These are phyloP conservation scores for Mycena crocata DNA, from an alignment of 768 basidiomycete species.

Conservation along the genomic window DNA sequence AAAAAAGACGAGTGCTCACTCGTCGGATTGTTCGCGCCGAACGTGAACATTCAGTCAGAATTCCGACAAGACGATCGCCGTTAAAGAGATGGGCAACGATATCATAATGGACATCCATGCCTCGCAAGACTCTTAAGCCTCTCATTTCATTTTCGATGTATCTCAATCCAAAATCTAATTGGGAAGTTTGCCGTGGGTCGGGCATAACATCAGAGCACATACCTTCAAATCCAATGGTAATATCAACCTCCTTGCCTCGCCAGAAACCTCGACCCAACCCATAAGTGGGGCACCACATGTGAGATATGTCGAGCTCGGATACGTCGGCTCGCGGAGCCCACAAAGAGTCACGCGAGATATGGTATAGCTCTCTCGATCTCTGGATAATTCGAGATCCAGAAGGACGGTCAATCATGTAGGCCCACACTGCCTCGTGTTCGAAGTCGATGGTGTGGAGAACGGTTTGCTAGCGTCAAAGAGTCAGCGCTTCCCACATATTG, in stretches of 20 bases:
- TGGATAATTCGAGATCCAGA: constrained; percentile 24
- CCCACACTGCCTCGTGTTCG: not conserved
- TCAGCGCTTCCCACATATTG: too few relatives aligned
- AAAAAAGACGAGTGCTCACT: not conserved
- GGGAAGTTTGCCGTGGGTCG: not conserved
- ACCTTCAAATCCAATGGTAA: constrained; percentile 12
- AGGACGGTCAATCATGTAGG: constrained; percentile 12
- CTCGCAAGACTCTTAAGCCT: not conserved
- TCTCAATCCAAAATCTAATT: not conserved
- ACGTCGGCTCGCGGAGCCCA: constrained; percentile 23
- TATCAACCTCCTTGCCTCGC: constrained; percentile 16
- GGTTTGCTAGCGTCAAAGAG: constrained; percentile 4
- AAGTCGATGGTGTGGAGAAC: constrained; percentile 22
- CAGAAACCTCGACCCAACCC: constrained; percentile 5
- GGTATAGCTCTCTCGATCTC: not conserved
- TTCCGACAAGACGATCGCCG: constrained; percentile 9
- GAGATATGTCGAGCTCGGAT: constrained; percentile 13
- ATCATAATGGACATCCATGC: constrained; percentile 17
- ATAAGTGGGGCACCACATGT: not conserved
- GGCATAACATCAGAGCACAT: not conserved
- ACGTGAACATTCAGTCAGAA: constrained; percentile 1
- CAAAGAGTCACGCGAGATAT: constrained; percentile 17
- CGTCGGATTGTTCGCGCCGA: not conserved
- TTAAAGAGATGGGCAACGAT: constrained; percentile 21
- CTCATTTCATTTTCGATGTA: constrained; percentile 1